Percentiles rank a stretch among this genome's conserved stretches.
Evolutionary conservation across 2,329 filamentous ascomycete genomes (phyloP).

Genomic region (Penicillium griseofulvum): DNA sequence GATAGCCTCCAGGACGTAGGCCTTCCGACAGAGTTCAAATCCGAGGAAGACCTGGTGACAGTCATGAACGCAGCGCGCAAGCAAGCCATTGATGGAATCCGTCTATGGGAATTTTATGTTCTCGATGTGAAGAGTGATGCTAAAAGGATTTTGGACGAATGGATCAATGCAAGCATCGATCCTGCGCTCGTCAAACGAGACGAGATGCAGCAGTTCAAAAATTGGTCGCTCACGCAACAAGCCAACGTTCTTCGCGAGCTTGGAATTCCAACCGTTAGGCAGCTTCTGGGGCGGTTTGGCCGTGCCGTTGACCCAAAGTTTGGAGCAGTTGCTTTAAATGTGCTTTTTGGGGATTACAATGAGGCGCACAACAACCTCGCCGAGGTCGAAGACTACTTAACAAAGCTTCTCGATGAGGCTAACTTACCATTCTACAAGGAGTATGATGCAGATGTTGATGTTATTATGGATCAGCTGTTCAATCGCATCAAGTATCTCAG

Average conservation of each 20-base stretch:
- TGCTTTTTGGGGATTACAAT: slow-evolving; percentile 66
- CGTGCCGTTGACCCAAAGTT: slow-evolving; percentile 67
- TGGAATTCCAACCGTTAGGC: slow-evolving; percentile 68
- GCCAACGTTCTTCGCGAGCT: slow-evolving; percentile 62
- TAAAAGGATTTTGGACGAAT: slow-evolving; percentile 67
- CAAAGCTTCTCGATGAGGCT: slow-evolving; percentile 71
- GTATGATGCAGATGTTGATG: slow-evolving; percentile 78
- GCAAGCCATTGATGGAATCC: slow-evolving; percentile 71
- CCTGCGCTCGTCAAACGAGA: slow-evolving; percentile 11
- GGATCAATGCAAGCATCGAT: slow-evolving; percentile 52
- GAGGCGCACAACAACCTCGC: slow-evolving; percentile 44
- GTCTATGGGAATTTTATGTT: slow-evolving; percentile 91
- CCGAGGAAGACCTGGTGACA: slow-evolving; percentile 67
- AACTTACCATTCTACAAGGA: slow-evolving; percentile 90
- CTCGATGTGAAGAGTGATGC: slow-evolving; percentile 73
- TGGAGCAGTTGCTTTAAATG: slow-evolving; percentile 66
- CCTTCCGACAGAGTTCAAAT: slow-evolving; percentile 71
- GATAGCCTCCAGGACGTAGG: slow-evolving; percentile 63
- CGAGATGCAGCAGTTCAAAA: slow-evolving; percentile 51
- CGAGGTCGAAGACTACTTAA: slow-evolving; percentile 53
- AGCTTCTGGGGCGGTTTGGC: slow-evolving; percentile 75
- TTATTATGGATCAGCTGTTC: slow-evolving; percentile 86
- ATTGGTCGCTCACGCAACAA: slow-evolving; percentile 58
- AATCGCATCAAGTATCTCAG: slow-evolving; percentile 94
- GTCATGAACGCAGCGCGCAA: slow-evolving; percentile 84